A percentile compares a stretch with the other conserved stretches of the same genome.
phyloP scores from a whole-genome alignment of 202 grass and related monocot genomes.

The Sporobolus alterniflorus region DNA sequence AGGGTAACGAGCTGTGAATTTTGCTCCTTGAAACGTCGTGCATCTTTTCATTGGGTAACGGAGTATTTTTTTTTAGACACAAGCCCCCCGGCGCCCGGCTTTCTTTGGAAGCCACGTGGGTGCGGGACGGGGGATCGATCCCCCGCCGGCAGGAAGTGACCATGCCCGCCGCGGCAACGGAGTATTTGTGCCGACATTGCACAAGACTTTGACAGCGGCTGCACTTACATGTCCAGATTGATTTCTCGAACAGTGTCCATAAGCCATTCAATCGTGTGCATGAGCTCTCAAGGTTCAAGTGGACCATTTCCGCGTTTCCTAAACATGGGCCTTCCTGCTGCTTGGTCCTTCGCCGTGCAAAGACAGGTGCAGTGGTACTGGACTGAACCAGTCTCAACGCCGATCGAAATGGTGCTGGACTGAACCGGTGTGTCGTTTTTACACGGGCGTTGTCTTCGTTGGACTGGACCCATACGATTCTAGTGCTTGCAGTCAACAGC shows the following conservation, averaged over 20 bases:
- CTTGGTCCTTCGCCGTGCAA: background rate
- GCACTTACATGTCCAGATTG: background rate
- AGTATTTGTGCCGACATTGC: too few relatives aligned
- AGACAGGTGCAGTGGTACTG: background rate
- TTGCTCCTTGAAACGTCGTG: too few relatives aligned
- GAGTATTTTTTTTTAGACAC: too few relatives aligned
- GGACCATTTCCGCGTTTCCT: constrained; percentile 30
- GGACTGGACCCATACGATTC: too few relatives aligned
- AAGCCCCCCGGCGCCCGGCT: too few relatives aligned
- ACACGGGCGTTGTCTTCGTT: background rate
- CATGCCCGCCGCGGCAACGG: too few relatives aligned
- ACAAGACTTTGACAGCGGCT: background rate
- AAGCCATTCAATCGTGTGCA: background rate
- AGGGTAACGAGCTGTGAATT: too few relatives aligned
- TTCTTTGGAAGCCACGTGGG: too few relatives aligned
- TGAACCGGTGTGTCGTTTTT: background rate
- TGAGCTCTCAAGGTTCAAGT: background rate
- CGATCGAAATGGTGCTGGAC: background rate
- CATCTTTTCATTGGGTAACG: too few relatives aligned
- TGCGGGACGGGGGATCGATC: too few relatives aligned
- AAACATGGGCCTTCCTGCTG: constrained; percentile 2
- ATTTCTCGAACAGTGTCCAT: background rate
- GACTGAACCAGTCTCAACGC: too few relatives aligned
- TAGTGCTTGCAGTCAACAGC: background rate
- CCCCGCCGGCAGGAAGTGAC: too few relatives aligned